Conservation (phyloP, 768 basidiomycete genomes). For the Fistulinella prunicolor region DNA sequence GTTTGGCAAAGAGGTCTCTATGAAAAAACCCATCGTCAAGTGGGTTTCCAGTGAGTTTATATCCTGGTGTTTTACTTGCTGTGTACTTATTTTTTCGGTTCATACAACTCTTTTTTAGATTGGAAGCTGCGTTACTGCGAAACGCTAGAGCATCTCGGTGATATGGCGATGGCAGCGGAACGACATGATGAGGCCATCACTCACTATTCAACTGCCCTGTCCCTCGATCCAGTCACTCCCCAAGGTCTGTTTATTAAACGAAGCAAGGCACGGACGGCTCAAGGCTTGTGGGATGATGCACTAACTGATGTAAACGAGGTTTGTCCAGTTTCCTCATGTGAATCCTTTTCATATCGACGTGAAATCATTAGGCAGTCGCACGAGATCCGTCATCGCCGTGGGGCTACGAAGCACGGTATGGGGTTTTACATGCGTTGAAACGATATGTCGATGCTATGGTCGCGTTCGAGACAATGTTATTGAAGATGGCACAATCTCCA, state of each 20-base stretch:
- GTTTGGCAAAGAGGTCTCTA: too few species aligned
- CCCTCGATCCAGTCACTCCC: not conserved
- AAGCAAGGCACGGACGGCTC: not conserved
- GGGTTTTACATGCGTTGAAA: not conserved
- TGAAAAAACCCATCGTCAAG: too few species aligned
- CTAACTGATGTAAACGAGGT: not conserved
- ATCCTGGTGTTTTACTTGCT: too few species aligned
- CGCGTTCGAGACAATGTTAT: not conserved
- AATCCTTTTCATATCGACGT: not conserved
- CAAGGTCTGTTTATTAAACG: not conserved
- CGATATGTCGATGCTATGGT: not conserved
- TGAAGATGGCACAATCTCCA: not conserved
- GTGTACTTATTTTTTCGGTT: too few species aligned
- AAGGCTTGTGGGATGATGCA: not conserved
- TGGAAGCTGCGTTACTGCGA: not conserved
- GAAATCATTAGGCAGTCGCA: not conserved
- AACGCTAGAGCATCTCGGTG: not conserved
- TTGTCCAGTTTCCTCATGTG: not conserved
- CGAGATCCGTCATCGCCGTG: not conserved
- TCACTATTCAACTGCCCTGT: not conserved
- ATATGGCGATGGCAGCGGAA: not conserved
- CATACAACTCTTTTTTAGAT: too few species aligned
- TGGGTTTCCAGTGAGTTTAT: too few species aligned
- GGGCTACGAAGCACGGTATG: not conserved
- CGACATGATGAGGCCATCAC: not conserved